A percentile compares a stretch with the other conserved stretches of the same genome.
phyloP scores from a whole-genome alignment of 768 basidiomycete species.

The Lactarius vividus region DNA sequence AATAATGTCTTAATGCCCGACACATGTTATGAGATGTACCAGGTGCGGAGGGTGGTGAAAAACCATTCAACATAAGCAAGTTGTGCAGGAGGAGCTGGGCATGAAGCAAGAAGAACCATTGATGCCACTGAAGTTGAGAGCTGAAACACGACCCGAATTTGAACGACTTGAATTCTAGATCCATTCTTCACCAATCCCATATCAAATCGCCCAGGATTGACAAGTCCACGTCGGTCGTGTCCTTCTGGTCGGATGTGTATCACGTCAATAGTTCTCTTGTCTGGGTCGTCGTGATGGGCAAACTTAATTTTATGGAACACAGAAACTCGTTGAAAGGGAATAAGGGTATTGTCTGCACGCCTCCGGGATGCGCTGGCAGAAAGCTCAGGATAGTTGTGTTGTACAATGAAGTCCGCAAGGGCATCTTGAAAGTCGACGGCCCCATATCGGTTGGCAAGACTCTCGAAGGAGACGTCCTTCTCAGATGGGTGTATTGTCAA shows the following conservation, averaged over 20 bases:
- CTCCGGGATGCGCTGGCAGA: not conserved
- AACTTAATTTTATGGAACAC: not conserved
- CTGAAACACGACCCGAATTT: no score
- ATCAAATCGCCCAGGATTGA: no score
- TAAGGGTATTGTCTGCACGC: not conserved
- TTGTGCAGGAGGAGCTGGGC: not conserved
- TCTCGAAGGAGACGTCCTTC: not conserved
- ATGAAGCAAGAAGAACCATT: no score
- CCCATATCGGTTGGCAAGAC: not conserved
- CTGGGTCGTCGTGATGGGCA: not conserved
- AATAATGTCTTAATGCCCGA: no score
- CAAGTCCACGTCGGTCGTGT: no score
- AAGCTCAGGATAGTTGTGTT: constrained; percentile 6
- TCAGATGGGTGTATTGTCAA: not conserved
- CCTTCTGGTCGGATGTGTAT: no score
- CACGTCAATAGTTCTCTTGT: no score
- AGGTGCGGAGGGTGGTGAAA: no score
- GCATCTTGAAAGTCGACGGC: not conserved
- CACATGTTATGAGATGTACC: no score
- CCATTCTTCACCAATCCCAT: no score
- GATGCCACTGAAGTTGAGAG: no score
- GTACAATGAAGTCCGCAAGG: constrained; percentile 36
- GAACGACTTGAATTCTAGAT: no score
- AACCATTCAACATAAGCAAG: not conserved
- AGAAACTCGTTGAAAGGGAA: not conserved